A percentile compares a stretch with the other conserved stretches of the same genome.
These are phyloP conservation scores for Puya raimondii DNA, from an alignment of 176 grass and related monocot genomes.

Conservation along the genomic window DNA sequence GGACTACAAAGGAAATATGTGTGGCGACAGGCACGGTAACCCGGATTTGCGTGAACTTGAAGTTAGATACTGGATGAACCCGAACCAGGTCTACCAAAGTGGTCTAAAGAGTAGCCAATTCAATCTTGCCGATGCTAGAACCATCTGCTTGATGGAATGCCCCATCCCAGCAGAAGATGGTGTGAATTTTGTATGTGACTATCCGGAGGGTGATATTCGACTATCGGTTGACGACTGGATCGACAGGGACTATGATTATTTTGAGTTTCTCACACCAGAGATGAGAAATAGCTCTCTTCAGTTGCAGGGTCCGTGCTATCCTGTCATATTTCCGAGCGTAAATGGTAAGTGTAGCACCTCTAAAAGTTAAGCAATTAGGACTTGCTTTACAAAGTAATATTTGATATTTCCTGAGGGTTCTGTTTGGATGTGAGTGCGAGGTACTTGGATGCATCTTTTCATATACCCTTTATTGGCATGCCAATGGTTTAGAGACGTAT, in stretches of 20 bases:
- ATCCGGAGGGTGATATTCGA: constrained; percentile 77
- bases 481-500: background rate
- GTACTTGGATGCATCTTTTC: no score
- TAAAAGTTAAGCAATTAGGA: background rate
- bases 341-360: constrained; percentile 45
- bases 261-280: constrained; percentile 78
- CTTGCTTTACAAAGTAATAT: no score
- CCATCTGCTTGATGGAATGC: constrained; percentile 96
- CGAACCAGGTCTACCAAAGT: constrained; percentile 92
- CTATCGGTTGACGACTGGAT: constrained; percentile 93
- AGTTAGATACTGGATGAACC: constrained; percentile 85
- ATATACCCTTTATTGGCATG: no score
- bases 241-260: constrained; percentile 94
- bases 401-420: no score
- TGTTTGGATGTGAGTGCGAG: no score
- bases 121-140: constrained; percentile 67
- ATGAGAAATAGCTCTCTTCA: constrained; percentile 92
- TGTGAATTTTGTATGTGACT: constrained; percentile 86
- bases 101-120: constrained; percentile 57
- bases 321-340: constrained; percentile 89
- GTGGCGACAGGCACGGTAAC: constrained; percentile 54
- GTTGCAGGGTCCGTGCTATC: constrained; percentile 93
- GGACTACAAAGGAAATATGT: constrained; percentile 92
- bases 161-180: constrained; percentile 57
- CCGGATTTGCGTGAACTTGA: constrained; percentile 68